A percentile compares a stretch with the other conserved stretches of the same genome.
Conservation (phyloP, 1,284 basidiomycete species). For the Mycocalia duriaeana region DNA sequence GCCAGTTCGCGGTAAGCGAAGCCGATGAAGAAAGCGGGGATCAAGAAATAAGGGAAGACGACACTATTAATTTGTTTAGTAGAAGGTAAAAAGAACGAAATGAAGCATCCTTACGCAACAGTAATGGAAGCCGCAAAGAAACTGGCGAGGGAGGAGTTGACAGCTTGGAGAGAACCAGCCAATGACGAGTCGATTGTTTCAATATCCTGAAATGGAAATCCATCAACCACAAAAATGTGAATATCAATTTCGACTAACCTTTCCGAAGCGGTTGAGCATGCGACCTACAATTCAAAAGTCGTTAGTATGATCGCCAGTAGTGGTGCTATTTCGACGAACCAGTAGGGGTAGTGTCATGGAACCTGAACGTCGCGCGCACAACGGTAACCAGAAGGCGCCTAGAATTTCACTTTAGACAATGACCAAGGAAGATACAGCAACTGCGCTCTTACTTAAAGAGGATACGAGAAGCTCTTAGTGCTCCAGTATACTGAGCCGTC, state of each 20-base stretch:
- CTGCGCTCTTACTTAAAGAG: constrained; percentile 55
- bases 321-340: constrained; percentile 18
- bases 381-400: constrained; percentile 48
- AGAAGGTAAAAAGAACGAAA: not conserved
- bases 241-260: constrained; percentile 26
- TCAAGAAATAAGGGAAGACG: constrained; percentile 69
- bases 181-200: constrained; percentile 67
- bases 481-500: constrained; percentile 55
- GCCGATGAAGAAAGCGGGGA: constrained; percentile 67
- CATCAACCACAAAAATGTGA: not conserved
- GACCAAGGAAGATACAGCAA: not conserved
- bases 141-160: constrained; percentile 63
- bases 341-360: constrained; percentile 42
- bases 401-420: constrained; percentile 2
- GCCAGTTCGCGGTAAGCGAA: constrained; percentile 59
- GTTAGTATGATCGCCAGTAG: not conserved
- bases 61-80: constrained; percentile 29
- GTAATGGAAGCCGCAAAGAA: constrained; percentile 63
- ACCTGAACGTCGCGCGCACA: constrained; percentile 50
- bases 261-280: constrained; percentile 64
- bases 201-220: constrained; percentile 39
- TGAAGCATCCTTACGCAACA: constrained; percentile 40
- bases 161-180: constrained; percentile 56
- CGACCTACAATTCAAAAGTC: constrained; percentile 32
- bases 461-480: constrained; percentile 51